These are phyloP conservation scores for Monosporascus sp. DNA, from an alignment of 2,329 filamentous ascomycete species.

Conservation along the genomic window DNA sequence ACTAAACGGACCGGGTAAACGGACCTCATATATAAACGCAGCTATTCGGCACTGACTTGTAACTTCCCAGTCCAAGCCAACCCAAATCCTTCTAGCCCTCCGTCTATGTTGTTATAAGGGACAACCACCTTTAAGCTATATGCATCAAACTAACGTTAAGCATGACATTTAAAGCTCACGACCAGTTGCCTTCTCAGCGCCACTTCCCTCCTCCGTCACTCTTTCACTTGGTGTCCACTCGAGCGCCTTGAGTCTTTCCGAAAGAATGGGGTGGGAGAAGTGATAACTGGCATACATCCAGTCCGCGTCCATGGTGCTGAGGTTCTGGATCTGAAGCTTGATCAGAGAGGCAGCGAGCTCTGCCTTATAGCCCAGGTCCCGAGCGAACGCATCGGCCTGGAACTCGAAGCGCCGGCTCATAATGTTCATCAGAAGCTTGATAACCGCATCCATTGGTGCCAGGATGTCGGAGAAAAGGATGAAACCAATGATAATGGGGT, in stretches of 20 bases:
- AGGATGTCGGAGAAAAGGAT: conserved; percentile 97
- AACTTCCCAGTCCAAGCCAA: not conserved
- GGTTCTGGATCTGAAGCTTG: conserved; percentile 96
- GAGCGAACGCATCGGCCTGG: conserved; percentile 88
- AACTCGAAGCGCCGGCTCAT: conserved; percentile 94
- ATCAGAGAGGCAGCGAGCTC: conserved; percentile 85
- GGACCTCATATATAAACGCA: too few relatives aligned
- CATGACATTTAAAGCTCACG: conserved; percentile 49
- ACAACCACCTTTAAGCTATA: not conserved
- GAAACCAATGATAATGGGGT: conserved; percentile 95
- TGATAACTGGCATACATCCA: conserved; percentile 98
- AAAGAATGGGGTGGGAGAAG: conserved; percentile 94
- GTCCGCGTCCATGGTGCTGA: conserved; percentile 98
- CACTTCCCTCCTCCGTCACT: conserved; percentile 42
- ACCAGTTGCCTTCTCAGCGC: conserved; percentile 66
- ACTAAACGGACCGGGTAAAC: too few relatives aligned
- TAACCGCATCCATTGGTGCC: conserved; percentile 85
- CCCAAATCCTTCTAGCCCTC: not conserved
- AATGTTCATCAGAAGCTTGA: conserved; percentile 95
- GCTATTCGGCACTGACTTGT: too few relatives aligned
- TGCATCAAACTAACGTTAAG: conserved; percentile 1
- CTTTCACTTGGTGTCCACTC: conserved; percentile 72
- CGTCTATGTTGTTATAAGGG: not conserved
- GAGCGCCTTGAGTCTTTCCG: conserved; percentile 86
- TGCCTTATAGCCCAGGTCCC: conserved; percentile 73